Evolutionary conservation across 371 early-diverging fungal genomes (phyloP), one percentile per base, ranked within the genome.

Genomic region (Mortierella sp.): DNA sequence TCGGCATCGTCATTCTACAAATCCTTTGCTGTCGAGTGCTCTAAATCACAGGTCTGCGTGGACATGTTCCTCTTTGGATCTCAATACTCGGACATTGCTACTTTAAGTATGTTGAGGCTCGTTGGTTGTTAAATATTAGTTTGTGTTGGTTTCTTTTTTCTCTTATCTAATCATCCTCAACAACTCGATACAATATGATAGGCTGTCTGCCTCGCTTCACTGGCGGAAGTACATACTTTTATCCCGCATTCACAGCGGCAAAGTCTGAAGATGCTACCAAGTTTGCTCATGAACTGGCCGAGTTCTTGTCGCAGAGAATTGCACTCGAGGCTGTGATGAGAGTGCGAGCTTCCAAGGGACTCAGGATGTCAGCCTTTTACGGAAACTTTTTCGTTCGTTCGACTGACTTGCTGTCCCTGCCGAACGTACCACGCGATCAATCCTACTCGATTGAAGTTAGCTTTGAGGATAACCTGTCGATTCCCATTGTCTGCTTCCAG

Each of bases 321-420:
- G 97, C 96, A n/a, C 85, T 97, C 53, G 99, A 99, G 74, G 98
- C 98, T 7, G 98, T 99, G 21, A 91, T 99, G 83, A 92, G 99
- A 58, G 93, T 99, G 21, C 92, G 99, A 65, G 95, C 97, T 10
- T 95, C 96, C 15, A 94, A 94, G 70, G 97, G 87, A 19, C 61
- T 97, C 63, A 90, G 91, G 58, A 94, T 95, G 93, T 92, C 91
- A 28, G 90, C 95, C 15, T 98, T 94, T 88, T 96, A 97, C 72
- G 99, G 99, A 38, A 97, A 97, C 91, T 98, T 97, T 84, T 98
- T 98, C 84, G 88, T 97, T 28, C 97, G 98, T 11, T 95, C 96
- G n/a, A 93, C 96, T 33, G 99, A 99, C 83, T 86, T 99, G 21
- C 82, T 99, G 36, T 92, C 97, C 3, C 88, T 99, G 74, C 96